These are phyloP conservation scores for Aspergillus melleus DNA, from an alignment of 2,329 filamentous ascomycete species.

Conservation along the genomic window DNA sequence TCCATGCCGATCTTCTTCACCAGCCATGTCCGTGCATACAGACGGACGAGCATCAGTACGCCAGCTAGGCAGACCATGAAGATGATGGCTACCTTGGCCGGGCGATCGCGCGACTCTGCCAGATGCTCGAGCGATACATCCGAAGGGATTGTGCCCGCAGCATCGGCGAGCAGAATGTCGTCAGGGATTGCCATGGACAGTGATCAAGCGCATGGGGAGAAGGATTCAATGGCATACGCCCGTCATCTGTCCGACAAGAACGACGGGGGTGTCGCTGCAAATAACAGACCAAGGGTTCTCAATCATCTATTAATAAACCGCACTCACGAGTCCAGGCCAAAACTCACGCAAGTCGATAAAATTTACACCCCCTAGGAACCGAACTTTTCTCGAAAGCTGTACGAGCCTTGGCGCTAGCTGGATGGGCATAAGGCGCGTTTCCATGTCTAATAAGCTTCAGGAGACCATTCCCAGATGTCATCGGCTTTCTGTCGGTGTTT, in stretches of 20 bases:
- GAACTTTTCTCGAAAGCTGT: background rate
- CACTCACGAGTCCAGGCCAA: too few species aligned
- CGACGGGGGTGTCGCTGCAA: background rate
- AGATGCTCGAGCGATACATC: slow-evolving; percentile 27
- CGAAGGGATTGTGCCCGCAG: slow-evolving; percentile 28
- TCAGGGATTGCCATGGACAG: slow-evolving; percentile 24
- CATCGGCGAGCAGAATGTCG: slow-evolving; percentile 29
- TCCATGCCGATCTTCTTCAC: slow-evolving; percentile 47
- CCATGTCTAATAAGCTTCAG: background rate
- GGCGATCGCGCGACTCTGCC: slow-evolving; percentile 27
- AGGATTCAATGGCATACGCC: slow-evolving; percentile 2
- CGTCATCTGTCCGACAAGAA: background rate
- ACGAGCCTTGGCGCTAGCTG: background rate
- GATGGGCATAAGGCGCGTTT: background rate
- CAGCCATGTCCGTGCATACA: slow-evolving; percentile 48
- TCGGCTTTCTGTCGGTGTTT: background rate
- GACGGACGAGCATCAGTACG: slow-evolving; percentile 42
- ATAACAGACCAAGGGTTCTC: background rate
- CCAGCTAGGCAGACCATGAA: slow-evolving; percentile 29
- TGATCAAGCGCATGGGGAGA: slow-evolving; percentile 8
- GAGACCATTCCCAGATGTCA: background rate
- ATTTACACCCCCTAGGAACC: background rate
- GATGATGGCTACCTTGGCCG: slow-evolving; percentile 30
- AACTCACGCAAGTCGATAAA: too few species aligned
- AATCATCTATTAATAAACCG: too few species aligned